phyloP scores from a whole-genome alignment of 2,329 filamentous ascomycete species.

The Aspergillus oerlinghausenensis region DNA sequence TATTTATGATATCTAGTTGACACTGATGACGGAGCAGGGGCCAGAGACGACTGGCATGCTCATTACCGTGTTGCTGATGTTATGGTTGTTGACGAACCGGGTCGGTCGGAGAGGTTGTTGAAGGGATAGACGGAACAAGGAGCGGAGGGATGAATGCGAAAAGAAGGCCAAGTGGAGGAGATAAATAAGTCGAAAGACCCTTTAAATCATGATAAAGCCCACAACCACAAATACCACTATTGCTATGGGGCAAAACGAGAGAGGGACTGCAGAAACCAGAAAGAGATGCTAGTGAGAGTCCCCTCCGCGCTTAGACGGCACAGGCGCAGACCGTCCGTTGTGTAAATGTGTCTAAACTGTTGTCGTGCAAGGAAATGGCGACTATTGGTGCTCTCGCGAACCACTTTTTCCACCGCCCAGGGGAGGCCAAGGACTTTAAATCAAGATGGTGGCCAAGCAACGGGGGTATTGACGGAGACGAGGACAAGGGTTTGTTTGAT shows the following conservation, averaged over 20 bases:
- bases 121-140: slow-evolving; percentile 1
- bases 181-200: neutral
- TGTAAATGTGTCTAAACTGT: neutral
- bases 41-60: slow-evolving; percentile 22
- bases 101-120: slow-evolving; percentile 3
- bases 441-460: neutral
- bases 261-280: neutral
- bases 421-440: neutral
- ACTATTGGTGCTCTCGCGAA: neutral
- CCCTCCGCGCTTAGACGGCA: neutral
- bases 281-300: neutral
- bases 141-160: slow-evolving; percentile 1
- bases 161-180: neutral
- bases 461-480: neutral
- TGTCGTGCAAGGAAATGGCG: neutral
- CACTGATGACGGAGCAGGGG: slow-evolving; percentile 9
- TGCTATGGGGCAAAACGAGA: neutral
- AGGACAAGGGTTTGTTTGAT: neutral
- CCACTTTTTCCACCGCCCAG: neutral
- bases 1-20: slow-evolving; percentile 19
- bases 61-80: slow-evolving; percentile 13
- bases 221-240: neutral
- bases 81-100: neutral
- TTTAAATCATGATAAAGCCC: slow-evolving; percentile 2
- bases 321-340: neutral